Evolutionary conservation across 2,329 filamentous ascomycete genomes (phyloP).

Genomic region (Talaromyces sp.): DNA sequence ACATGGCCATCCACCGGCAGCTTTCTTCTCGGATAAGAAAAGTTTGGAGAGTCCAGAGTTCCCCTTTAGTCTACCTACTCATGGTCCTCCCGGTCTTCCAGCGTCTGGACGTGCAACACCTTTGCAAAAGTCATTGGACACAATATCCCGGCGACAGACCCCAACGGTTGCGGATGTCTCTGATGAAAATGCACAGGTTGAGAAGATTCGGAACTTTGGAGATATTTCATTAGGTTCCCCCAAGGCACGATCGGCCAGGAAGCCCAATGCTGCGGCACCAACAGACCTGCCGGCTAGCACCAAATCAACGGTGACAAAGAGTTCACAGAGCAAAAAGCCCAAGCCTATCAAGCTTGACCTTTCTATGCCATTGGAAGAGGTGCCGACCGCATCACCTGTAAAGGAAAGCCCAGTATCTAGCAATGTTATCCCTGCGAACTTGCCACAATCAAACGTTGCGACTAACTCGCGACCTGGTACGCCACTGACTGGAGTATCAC

Average conservation of each 20-base stretch:
- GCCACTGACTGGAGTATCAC: constrained; percentile 38
- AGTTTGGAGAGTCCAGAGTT: constrained; percentile 26
- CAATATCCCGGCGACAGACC: constrained; percentile 27
- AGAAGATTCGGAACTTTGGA: constrained; percentile 30
- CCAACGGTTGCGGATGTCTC: constrained; percentile 26
- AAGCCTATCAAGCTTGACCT: constrained; percentile 37
- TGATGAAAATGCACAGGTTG: constrained; percentile 23
- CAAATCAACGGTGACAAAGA: constrained; percentile 15
- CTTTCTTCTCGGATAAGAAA: constrained; percentile 26
- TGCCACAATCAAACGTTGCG: background rate
- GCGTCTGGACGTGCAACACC: constrained; percentile 31
- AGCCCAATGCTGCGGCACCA: constrained; percentile 25
- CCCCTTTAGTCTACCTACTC: constrained; percentile 19
- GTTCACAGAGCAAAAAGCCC: constrained; percentile 22
- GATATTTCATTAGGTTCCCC: constrained; percentile 44
- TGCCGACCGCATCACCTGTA: constrained; percentile 19
- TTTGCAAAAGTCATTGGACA: constrained; percentile 26
- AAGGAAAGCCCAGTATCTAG: constrained; percentile 28
- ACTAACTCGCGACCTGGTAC: constrained; percentile 49
- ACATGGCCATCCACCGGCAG: constrained; percentile 38
- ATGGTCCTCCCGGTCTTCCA: constrained; percentile 27
- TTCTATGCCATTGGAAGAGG: constrained; percentile 23
- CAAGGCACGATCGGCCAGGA: constrained; percentile 32
- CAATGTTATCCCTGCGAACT: constrained; percentile 22
- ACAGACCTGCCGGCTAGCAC: constrained; percentile 20